These are phyloP conservation scores for Boletellus deceptivus DNA, from an alignment of 1,284 basidiomycete species.

Conservation along the genomic window DNA sequence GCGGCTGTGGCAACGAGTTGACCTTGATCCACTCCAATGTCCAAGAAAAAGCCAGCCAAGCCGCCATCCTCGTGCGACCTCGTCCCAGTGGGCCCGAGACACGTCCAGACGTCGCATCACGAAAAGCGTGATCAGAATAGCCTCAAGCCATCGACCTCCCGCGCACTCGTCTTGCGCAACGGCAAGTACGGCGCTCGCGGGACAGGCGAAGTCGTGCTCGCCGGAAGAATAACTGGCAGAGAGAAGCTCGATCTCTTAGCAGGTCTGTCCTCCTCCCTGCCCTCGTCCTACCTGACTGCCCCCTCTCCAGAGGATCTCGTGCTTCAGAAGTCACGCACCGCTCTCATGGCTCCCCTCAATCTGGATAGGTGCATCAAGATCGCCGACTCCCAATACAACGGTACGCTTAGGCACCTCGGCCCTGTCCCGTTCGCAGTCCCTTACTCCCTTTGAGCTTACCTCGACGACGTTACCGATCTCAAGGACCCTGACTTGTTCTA, in stretches of 20 bases:
- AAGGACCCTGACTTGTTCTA: conserved; percentile 61
- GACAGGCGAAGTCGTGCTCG: conserved; percentile 60
- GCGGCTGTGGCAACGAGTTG: not conserved
- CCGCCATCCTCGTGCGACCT: conserved; percentile 38
- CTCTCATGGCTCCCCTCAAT: conserved; percentile 60
- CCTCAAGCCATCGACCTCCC: conserved; percentile 59
- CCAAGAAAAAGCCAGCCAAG: conserved; percentile 30
- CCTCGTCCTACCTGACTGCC: conserved; percentile 2
- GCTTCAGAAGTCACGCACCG: conserved; percentile 47
- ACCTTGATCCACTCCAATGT: conserved; percentile 19
- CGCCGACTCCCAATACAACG: conserved; percentile 66
- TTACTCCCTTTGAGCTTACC: conserved; percentile 43
- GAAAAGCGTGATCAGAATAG: conserved; percentile 48
- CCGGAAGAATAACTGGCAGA: conserved; percentile 61
- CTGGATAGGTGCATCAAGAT: conserved; percentile 62
- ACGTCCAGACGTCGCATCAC: conserved; percentile 43
- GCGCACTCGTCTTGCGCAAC: conserved; percentile 70
- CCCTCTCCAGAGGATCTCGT: conserved; percentile 61
- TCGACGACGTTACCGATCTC: conserved; percentile 65
- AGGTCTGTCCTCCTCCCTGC: conserved; percentile 41
- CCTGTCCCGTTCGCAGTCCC: not conserved
- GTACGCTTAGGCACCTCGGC: conserved; percentile 38
- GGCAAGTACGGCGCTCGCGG: conserved; percentile 69
- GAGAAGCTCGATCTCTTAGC: conserved; percentile 77
- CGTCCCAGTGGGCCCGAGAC: conserved; percentile 50